Evolutionary conservation across 768 basidiomycete species (phyloP).

Genomic region (Nevesoporus exiguus): DNA sequence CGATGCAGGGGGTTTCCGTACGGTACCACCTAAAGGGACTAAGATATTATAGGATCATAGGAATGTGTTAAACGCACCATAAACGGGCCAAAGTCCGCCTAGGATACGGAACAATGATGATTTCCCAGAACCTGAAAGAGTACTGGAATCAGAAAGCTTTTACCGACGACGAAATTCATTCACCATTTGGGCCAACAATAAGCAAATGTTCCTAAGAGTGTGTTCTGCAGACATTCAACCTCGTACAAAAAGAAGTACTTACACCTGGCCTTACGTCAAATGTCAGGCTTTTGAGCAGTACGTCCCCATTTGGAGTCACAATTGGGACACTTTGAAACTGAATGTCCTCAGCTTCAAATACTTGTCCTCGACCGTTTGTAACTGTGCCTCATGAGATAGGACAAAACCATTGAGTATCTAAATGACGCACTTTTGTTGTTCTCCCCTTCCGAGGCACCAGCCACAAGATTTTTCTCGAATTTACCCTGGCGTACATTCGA

Average conservation of each 20-base stretch:
- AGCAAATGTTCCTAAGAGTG: conserved; percentile 74
- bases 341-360: conserved; percentile 86
- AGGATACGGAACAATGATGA: conserved; percentile 93
- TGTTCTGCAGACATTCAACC: not conserved
- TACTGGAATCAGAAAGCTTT: not conserved
- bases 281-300: conserved; percentile 78
- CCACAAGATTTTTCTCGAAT: conserved; percentile 86
- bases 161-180: not conserved
- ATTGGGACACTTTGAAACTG: conserved; percentile 92
- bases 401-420: not conserved
- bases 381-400: conserved; percentile 45
- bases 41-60: conserved; percentile 11
- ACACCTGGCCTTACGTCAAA: conserved; percentile 90
- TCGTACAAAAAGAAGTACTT: conserved; percentile 6
- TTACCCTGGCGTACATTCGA: conserved; percentile 77
- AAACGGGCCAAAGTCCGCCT: conserved; percentile 93
- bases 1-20: conserved; percentile 83
- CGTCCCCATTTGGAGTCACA: conserved; percentile 93
- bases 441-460: conserved; percentile 66
- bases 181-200: conserved; percentile 93
- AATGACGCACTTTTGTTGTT: conserved; percentile 65
- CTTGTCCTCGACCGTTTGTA: conserved; percentile 69
- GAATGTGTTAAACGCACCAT: conserved; percentile 23
- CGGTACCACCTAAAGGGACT: conserved; percentile 53
- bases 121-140: conserved; percentile 69